Percentiles rank a stretch among this genome's conserved stretches.
These are phyloP conservation scores for Collybia nuda DNA, from an alignment of 768 basidiomycete species.

Conservation along the genomic window DNA sequence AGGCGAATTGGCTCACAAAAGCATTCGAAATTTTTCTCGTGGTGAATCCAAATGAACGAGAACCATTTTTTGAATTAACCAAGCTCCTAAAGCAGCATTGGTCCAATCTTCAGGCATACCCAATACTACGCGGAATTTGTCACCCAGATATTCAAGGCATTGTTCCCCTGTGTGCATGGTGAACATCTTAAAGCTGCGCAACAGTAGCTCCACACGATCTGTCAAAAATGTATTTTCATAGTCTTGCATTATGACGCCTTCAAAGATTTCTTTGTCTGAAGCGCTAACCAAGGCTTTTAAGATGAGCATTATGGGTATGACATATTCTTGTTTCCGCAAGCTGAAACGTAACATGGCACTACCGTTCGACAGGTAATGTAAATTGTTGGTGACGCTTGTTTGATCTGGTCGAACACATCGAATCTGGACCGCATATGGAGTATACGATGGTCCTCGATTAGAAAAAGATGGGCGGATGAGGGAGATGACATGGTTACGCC, in stretches of 20 bases:
- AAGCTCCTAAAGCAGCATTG: slow-evolving; percentile 76
- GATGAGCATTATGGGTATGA: slow-evolving; percentile 95
- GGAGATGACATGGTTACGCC: slow-evolving; percentile 93
- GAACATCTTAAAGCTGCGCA: slow-evolving; percentile 95
- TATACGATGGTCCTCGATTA: slow-evolving; percentile 94
- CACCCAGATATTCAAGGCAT: slow-evolving; percentile 92
- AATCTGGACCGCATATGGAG: slow-evolving; percentile 91
- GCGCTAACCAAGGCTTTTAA: slow-evolving; percentile 91
- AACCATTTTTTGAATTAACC: slow-evolving; percentile 81
- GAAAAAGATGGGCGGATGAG: slow-evolving; percentile 88
- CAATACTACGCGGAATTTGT: slow-evolving; percentile 93
- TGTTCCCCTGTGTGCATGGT: slow-evolving; percentile 84
- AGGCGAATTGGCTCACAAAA: slow-evolving; percentile 62
- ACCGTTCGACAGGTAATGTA: slow-evolving; percentile 97
- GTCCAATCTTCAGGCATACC: slow-evolving; percentile 93
- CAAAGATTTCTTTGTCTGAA: slow-evolving; percentile 95
- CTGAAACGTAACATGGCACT: slow-evolving; percentile 96
- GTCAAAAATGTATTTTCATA: slow-evolving; percentile 97
- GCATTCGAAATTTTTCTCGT: slow-evolving; percentile 92
- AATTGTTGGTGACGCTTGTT: slow-evolving; percentile 88
- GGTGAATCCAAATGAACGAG: slow-evolving; percentile 87
- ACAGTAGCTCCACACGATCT: slow-evolving; percentile 90
- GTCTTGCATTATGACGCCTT: slow-evolving; percentile 95
- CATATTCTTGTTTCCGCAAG: slow-evolving; percentile 98
- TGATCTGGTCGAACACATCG: slow-evolving; percentile 94